These are phyloP conservation scores for Penicillium goetzii DNA, from an alignment of 495 filamentous ascomycete genomes.

Conservation along the genomic window DNA sequence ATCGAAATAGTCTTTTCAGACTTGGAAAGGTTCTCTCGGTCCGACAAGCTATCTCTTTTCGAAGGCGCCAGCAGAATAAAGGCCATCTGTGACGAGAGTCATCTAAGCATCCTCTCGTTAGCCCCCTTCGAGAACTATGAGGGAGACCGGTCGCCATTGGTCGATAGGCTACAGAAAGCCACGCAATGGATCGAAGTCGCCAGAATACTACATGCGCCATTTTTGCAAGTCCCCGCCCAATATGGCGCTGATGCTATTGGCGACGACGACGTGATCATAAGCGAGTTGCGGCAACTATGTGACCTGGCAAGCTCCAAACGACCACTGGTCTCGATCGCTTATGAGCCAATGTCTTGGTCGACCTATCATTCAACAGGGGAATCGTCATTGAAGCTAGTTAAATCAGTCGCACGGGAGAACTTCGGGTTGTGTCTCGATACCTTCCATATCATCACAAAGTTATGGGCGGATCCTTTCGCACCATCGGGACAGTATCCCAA, in stretches of 20 bases:
- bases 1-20: slow-evolving; percentile 77
- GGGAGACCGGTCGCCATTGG: slow-evolving; percentile 52
- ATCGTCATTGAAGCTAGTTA: slow-evolving; percentile 60
- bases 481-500: slow-evolving; percentile 54
- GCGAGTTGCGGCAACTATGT: slow-evolving; percentile 63
- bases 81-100: slow-evolving; percentile 52
- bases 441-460: slow-evolving; percentile 65
- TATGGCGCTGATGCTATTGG: slow-evolving; percentile 58
- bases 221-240: slow-evolving; percentile 69
- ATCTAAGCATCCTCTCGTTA: slow-evolving; percentile 62
- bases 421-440: slow-evolving; percentile 73
- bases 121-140: slow-evolving; percentile 80
- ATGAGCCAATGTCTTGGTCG: slow-evolving; percentile 70
- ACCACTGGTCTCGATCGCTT: slow-evolving; percentile 61
- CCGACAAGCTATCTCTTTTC: slow-evolving; percentile 45
- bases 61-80: slow-evolving; percentile 59
- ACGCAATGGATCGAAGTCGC: slow-evolving; percentile 68
- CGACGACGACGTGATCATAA: slow-evolving; percentile 58
- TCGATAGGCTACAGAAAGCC: slow-evolving; percentile 64
- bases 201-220: slow-evolving; percentile 59
- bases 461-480: slow-evolving; percentile 65
- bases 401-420: slow-evolving; percentile 62
- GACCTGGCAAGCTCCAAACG: slow-evolving; percentile 55
- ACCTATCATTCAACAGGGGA: slow-evolving; percentile 68
- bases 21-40: slow-evolving; percentile 55